Base-by-base conservation (phyloP, 2,329 filamentous ascomycete species). In the Beauveria australis region DNA sequence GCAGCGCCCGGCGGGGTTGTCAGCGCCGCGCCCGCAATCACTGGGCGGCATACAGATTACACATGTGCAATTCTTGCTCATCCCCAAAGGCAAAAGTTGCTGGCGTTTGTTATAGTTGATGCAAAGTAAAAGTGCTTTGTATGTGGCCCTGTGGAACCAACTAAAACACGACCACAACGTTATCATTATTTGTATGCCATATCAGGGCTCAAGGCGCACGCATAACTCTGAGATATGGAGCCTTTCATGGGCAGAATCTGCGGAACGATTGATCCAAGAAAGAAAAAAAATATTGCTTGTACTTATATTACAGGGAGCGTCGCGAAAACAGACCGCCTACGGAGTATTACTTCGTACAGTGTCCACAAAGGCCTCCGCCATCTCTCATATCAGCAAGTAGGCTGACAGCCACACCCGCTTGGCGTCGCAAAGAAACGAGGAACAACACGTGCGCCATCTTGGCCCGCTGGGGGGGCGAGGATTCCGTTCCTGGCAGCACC, bases 381-480 rank as follows among this genome's bases (percentile, higher is more conserved):
- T 33, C n/a, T 46, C 49, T 48, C 28, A 43, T 30, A 24, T 33
- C 8, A 51, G 56, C 56, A 59, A 53, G 57, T 40, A 22, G 49
- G 49, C 57, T 59, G 46, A 44, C 40, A 59, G 57, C 57, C 48
- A 59, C 56, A 47, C 9, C 49, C 48, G 49, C 57, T 53, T 5
- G 19, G 28, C 49, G 49, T 53, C 49, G 26, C 40, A 41, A 51
- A 46, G 57, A 26, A 52, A 41, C 57, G 40, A 41, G 26, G 1
- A 9, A 40, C 18, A 4, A 53, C 57, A 59, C 57, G 57, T 59
- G 57, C 41, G 12, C 47, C 26, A 14, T n/a, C 18, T 30, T 16
- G 24, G 26, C 24, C 14, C 14, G 24, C 28, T 24, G 33, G 19
- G 19, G 5, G 6, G 22, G 44, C 19, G 12, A 47, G 44, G 18